These are phyloP conservation scores for Mycena olivaceomarginata DNA, from an alignment of 768 basidiomycete genomes.

Conservation along the genomic window DNA sequence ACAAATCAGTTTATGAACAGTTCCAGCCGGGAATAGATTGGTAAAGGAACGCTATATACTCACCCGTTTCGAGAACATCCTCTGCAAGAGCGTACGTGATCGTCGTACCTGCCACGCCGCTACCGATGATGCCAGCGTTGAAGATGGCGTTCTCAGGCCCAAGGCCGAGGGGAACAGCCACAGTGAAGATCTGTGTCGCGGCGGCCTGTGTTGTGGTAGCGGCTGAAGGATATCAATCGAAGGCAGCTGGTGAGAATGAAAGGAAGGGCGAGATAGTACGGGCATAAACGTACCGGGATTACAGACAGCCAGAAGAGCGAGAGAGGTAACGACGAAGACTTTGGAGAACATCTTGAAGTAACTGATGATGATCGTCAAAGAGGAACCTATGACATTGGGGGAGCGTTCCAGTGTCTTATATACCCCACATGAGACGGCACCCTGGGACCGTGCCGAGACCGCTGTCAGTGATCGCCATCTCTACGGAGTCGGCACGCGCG, in stretches of 20 bases:
- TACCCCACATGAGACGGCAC: conserved; percentile 21
- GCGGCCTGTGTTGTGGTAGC: conserved; percentile 13
- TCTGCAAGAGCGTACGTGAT: conserved; percentile 10
- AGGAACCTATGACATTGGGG: conserved; percentile 16
- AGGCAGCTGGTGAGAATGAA: conserved; percentile 8
- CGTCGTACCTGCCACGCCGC: conserved; percentile 14
- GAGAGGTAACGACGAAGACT: conserved; percentile 14
- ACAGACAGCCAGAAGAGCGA: conserved; percentile 25
- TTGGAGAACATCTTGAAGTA: conserved; percentile 22
- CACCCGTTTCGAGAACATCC: not conserved
- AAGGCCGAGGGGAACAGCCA: not conserved
- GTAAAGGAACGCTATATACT: conserved; percentile 1
- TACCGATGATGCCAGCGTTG: conserved; percentile 31
- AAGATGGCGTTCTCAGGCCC: conserved; percentile 26
- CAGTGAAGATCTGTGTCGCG: conserved; percentile 19
- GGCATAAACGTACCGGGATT: conserved; percentile 19
- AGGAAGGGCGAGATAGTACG: not conserved
- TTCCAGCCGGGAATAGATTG: conserved; percentile 20
- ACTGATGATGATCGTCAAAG: conserved; percentile 1
- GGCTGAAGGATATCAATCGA: too few species aligned
- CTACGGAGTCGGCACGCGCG: conserved; percentile 6
- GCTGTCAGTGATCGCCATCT: conserved; percentile 19
- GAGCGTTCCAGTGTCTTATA: conserved; percentile 6
- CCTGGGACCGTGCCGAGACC: conserved; percentile 8
- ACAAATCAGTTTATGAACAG: conserved; percentile 17